Base-by-base conservation (phyloP, 352 stramenopile species). In the Phytophthora tubulina region DNA sequence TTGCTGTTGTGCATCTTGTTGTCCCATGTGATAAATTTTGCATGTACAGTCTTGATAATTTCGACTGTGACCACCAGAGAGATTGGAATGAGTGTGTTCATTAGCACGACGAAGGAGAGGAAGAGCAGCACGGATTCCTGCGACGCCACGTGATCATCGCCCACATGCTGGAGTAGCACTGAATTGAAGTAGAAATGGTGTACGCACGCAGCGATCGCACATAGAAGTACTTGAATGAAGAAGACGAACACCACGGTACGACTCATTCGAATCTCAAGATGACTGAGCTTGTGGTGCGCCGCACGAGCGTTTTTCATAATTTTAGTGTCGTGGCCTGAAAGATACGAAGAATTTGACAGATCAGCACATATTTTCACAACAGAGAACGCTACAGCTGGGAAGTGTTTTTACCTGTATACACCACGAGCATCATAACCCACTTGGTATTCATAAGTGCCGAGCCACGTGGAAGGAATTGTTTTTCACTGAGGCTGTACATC, bases 31-130 rank as follows among this genome's bases (percentile, higher is more conserved):
- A 96, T 95, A 54, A 93, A 94, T 46, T 91, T 89, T 0, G 86
- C 86, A 54, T 96, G 89, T 2, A 90, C 58, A 2, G 69, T 81
- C 55, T 95, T 95, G 65, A 94, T 84, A 21, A 94, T 78, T 70
- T 93, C 92, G 38, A 93, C 80, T 0, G 85, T 93, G 5, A 98
- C 89, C 63, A 98, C 97, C 5, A 99, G 82, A 6, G 93, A 97
- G 56, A 98, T 97, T 6, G 95, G 96, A 32, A 99, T 97, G 48
- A 98, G 81, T 32, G 91, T 95, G 75, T 96, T 97, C 82, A 97
- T 89, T 27, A 98, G 78, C 53, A 98, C 92, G 36, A 98, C 58
- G 68, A 96, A 98, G 21, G 91, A 92, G 8, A 98, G 88, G 36
- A 98, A 97, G 14, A 93, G 83, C 36, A 98, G 74, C 0, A 95